Conservation (phyloP, 129 eudicot genomes). For the Artemisia annua region DNA sequence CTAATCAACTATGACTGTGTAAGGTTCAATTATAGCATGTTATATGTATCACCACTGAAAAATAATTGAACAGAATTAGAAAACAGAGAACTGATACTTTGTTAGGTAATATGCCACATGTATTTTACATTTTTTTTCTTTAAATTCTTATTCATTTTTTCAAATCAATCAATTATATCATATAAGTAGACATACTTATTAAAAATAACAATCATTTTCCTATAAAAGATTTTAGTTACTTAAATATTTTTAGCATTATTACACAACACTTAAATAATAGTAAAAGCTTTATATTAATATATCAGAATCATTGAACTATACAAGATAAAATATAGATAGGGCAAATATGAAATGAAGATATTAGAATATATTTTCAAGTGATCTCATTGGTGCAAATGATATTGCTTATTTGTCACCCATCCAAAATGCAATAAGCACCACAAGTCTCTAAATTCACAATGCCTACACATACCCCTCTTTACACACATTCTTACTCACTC, state of each 20-base stretch:
- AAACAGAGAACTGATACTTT: too few relatives aligned
- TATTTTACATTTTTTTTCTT: too few relatives aligned
- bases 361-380: slow-evolving; percentile 21
- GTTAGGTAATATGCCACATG: too few relatives aligned
- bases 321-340: slow-evolving; percentile 26
- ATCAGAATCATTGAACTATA: neutral
- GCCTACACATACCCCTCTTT: slow-evolving; percentile 22
- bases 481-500: slow-evolving; percentile 19
- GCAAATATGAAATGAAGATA: slow-evolving; percentile 30
- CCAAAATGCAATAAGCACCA: slow-evolving; percentile 30
- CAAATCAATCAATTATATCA: too few relatives aligned
- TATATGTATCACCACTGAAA: too few relatives aligned
- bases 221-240: too few relatives aligned
- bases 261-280: neutral
- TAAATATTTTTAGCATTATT: neutral
- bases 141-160: too few relatives aligned
- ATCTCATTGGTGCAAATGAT: slow-evolving; percentile 29
- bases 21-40: too few relatives aligned
- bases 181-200: too few relatives aligned
- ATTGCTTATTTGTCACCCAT: slow-evolving; percentile 39
- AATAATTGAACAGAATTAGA: too few relatives aligned
- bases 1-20: too few relatives aligned
- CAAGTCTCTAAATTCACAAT: slow-evolving; percentile 12
- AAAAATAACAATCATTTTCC: too few relatives aligned
- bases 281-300: neutral